Percentiles rank a stretch among this genome's conserved stretches.
phyloP scores from a whole-genome alignment of 2,329 filamentous ascomycete genomes.

The Apiospora koreana region DNA sequence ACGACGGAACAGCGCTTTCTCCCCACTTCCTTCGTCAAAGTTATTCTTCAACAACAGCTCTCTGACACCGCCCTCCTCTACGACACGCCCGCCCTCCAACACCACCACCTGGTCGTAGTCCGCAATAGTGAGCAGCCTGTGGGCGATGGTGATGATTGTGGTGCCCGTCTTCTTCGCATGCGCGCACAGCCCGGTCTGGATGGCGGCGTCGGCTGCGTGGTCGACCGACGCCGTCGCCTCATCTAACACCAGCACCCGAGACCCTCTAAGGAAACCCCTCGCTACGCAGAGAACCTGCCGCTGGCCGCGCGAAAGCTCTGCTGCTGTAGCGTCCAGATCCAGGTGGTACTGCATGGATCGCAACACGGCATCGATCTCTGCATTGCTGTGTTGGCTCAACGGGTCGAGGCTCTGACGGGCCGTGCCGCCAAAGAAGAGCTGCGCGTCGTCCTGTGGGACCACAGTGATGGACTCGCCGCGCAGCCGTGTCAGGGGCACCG shows the following conservation, averaged over 20 bases:
- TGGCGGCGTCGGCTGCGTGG: background rate
- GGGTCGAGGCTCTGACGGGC: background rate
- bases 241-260: background rate
- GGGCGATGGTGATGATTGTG: slow-evolving; percentile 18
- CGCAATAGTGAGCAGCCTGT: slow-evolving; percentile 5
- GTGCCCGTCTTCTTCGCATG: slow-evolving; percentile 13
- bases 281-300: slow-evolving; percentile 17
- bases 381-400: background rate
- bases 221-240: background rate
- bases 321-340: background rate
- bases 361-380: background rate
- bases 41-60: background rate
- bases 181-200: background rate
- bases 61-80: background rate
- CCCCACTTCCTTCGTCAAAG: no score
- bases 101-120: slow-evolving; percentile 8
- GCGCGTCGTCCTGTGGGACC: background rate
- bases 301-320: slow-evolving; percentile 14
- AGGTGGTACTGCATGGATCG: background rate
- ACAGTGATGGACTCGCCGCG: background rate
- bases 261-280: slow-evolving; percentile 13
- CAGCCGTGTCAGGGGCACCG: slow-evolving; percentile 12
- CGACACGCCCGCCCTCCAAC: slow-evolving; percentile 4
- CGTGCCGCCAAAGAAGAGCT: background rate
- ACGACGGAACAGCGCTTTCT: background rate